phyloP scores from a whole-genome alignment of 1,284 basidiomycete species.

The Cutaneotrichosporon cutaneum region DNA sequence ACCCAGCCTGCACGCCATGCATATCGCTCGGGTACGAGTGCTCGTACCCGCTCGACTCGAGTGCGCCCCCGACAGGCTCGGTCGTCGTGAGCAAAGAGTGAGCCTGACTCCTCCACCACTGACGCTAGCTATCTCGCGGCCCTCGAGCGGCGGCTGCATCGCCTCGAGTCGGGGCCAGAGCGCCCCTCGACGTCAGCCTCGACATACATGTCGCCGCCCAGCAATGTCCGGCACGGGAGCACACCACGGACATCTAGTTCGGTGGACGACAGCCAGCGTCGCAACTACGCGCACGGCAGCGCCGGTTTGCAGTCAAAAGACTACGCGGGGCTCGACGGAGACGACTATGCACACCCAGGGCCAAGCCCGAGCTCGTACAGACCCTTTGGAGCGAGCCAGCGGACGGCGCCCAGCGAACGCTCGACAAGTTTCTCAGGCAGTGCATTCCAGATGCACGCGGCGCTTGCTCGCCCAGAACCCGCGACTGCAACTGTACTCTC shows the following conservation, averaged over 20 bases:
- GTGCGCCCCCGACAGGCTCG: conserved; percentile 10
- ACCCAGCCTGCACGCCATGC: conserved; percentile 24
- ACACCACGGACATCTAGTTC: conserved; percentile 1
- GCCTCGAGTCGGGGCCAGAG: conserved; percentile 4
- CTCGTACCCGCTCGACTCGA: conserved; percentile 23
- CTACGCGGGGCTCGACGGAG: not conserved
- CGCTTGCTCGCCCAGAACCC: not conserved
- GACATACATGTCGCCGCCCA: not conserved
- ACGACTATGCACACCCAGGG: not conserved
- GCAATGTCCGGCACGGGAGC: not conserved
- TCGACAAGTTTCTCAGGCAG: not conserved
- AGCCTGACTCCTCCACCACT: not conserved
- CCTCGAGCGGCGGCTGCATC: conserved; percentile 14
- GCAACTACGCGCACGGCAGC: not conserved
- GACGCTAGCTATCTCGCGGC: conserved; percentile 15
- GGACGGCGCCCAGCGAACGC: not conserved
- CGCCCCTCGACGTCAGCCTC: not conserved
- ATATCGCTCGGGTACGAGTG: conserved; percentile 18
- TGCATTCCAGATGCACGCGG: not conserved
- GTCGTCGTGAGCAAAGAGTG: conserved; percentile 18
- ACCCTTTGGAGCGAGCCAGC: not conserved
- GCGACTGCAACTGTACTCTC: not conserved
- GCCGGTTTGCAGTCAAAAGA: not conserved
- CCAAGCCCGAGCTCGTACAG: not conserved
- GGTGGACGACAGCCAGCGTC: not conserved